Base-by-base conservation (phyloP, 1,139 yeast species). In the Candida smagusa region DNA sequence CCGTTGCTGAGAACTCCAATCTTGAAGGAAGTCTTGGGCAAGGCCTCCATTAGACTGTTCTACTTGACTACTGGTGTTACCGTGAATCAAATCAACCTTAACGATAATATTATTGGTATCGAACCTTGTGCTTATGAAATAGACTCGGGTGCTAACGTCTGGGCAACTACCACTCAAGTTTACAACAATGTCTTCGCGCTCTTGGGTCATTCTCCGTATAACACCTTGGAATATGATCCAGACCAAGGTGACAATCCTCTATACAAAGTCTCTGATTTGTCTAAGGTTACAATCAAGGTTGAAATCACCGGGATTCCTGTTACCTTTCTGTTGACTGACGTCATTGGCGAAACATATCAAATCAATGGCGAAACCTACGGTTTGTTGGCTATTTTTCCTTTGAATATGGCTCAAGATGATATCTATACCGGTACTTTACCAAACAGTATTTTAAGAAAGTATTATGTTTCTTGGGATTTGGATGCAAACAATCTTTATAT, bases 131-230 rank as follows among this genome's bases (percentile, higher is more conserved):
- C 49, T 12, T 55, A 50, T 39, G 46, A 46, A 27, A 43, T 58
- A 16, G 61, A 58, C 36, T 40, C 53, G 9, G 59, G 59, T 9
- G 46, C 54, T 9, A 49, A 50, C 35, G 49, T 47, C 4, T 46
- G 51, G 37, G 52, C 51, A 9, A 46, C 53, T 7, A 49, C 59
- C 8, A 39, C 41, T n/a, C 47, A 50, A 3, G 47, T 56, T 3
- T 43, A 44, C 33, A 31, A 44, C 11, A 57, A 56, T 34, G 40
- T 57, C 12, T 28, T 45, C 21, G 40, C 48, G 16, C 38, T 39
- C 6, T 38, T 56, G 23, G 49, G 48, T 1, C 52, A 42, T 34
- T 30, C 41, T 12, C 35, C 35, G 39, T 51, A 37, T 29, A 28
- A 12, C 26, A 29, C 27, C 11, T 22, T 8, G 30, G 37, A 27